Evolutionary conservation across 441 rosid genomes (phyloP).

Genomic region (Syzygium syzygioides): DNA sequence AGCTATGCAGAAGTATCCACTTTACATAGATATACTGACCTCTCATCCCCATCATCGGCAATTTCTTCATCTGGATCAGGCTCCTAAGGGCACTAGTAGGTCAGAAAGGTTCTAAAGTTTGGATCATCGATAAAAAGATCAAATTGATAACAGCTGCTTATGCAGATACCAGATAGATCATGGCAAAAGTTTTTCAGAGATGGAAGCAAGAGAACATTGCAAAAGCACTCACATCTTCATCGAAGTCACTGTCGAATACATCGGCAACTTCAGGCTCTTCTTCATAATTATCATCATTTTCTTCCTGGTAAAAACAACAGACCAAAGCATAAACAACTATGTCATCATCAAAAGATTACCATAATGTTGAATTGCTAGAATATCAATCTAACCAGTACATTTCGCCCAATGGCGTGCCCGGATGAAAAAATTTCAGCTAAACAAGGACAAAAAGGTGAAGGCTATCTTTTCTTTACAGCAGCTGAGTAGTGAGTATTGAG

Average conservation of each 20-base stretch:
- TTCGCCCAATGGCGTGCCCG: neutral
- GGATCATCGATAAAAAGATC: neutral
- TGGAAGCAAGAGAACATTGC: neutral
- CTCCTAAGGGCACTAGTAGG: constrained; percentile 39
- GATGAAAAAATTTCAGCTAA: neutral
- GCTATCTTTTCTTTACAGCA: neutral
- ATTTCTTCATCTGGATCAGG: constrained; percentile 79
- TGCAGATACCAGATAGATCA: neutral
- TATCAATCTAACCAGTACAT: neutral
- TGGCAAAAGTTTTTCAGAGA: neutral
- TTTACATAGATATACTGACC: constrained; percentile 28
- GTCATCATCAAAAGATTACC: neutral
- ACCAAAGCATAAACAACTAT: neutral
- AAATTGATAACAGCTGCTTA: neutral
- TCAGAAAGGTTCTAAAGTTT: neutral
- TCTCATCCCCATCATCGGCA: constrained; percentile 52
- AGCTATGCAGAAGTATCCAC: neutral
- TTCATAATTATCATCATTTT: constrained; percentile 68
- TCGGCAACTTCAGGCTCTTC: constrained; percentile 82
- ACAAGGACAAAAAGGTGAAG: neutral
- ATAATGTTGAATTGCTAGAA: neutral
- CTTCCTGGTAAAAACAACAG: constrained; percentile 46
- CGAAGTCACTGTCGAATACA: constrained; percentile 94
- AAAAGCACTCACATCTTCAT: constrained; percentile 67
- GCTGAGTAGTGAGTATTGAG: neutral